Evolutionary conservation across 345 rosid species (phyloP), one percentile per base, ranked within the genome.

Genomic region (Gossypium turneri): DNA sequence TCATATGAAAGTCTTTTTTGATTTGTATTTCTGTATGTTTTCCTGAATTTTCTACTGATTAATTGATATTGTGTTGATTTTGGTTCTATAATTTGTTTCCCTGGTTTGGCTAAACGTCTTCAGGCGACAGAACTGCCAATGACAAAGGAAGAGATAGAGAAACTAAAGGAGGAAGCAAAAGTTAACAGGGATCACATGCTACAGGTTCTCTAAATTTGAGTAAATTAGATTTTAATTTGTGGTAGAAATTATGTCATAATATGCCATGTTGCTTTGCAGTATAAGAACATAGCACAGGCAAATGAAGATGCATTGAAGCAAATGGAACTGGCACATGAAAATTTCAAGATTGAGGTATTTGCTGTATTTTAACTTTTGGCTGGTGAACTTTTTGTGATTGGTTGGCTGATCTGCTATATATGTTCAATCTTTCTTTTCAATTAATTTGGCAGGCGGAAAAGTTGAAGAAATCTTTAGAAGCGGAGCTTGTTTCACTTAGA

Each of bases 241-340:
- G 20, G 12, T 44, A 2, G 22, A 69, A 74, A 66, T 73, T 43
- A 70, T 69, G 60, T 72, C 55, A 60, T 51, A 75, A 59, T 75
- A 57, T 75, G 71, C 62, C 66, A 29, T 73, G 34, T 77, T 41
- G 27, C 75, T 80, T 78, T 84, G 82, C 92, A 95, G 98, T 95
- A 91, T 76, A 95, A 95, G 87, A 84, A 89, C 79, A 95, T 95
- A 79, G 97, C 99, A 34, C 88, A 95, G 79, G 96, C 90, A 69
- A 93, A 91, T 81, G 99, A 95, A 83, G 78, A 87, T 75, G 97
- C 96, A 12, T 69, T 95, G 83, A 93, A 88, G 91, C 96, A 95
- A 83, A 95, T 95, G 90, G 99, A 93, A 81, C 74, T 65, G 72
- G 91, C 98, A 60, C 97, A 93, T 81, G 97, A 91, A 68, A 89